Percentiles rank a stretch among this genome's conserved stretches.
phyloP scores from a whole-genome alignment of 176 grass and related monocot species.

The Bromus sterilis region DNA sequence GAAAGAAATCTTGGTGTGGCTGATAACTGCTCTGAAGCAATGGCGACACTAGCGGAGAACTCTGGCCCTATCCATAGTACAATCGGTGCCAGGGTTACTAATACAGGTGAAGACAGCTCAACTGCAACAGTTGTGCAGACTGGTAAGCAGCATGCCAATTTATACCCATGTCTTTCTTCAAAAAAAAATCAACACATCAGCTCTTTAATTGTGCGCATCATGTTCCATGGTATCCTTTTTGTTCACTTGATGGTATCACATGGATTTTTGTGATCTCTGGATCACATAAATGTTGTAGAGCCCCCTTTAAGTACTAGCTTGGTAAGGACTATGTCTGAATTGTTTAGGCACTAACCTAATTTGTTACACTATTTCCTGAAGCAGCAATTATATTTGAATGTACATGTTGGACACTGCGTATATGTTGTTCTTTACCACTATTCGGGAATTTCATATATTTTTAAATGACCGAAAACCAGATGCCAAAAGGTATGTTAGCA shows the following conservation, averaged over 20 bases:
- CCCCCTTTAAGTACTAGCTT: background rate
- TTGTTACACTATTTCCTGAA: background rate
- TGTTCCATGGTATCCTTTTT: background rate
- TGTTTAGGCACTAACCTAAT: background rate
- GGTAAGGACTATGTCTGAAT: background rate
- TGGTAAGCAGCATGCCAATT: constrained; percentile 30
- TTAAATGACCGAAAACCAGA: constrained; percentile 31
- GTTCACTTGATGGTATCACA: background rate
- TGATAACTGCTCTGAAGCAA: constrained; percentile 31
- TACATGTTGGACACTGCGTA: background rate
- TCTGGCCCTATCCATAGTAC: background rate
- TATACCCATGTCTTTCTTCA: background rate
- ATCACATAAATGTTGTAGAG: background rate
- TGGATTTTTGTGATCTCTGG: background rate
- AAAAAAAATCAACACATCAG: background rate
- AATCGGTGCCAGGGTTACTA: background rate
- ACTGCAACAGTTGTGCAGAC: constrained; percentile 24
- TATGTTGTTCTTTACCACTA: constrained; percentile 1
- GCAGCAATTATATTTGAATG: background rate
- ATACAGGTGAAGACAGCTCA: constrained; percentile 19
- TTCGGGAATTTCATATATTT: constrained; percentile 3
- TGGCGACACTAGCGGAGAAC: constrained; percentile 1
- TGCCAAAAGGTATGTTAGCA: constrained; percentile 56
- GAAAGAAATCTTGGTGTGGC: constrained; percentile 11
- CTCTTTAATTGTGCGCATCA: constrained; percentile 2